These are phyloP conservation scores for Fimicolochytrium jonesii DNA, from an alignment of 192 early-diverging fungal genomes.

Conservation along the genomic window DNA sequence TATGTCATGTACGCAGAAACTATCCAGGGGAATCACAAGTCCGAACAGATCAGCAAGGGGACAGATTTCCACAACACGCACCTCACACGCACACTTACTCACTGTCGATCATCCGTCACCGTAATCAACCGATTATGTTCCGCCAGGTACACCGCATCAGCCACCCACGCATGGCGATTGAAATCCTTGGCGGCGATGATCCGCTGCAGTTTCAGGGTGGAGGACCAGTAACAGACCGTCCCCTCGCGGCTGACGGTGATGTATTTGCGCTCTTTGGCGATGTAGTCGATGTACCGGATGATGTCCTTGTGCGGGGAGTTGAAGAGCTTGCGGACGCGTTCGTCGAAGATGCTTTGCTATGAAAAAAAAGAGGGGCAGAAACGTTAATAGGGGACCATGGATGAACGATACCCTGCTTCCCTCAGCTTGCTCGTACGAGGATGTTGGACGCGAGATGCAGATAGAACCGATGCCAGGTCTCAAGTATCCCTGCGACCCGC, in stretches of 20 bases:
- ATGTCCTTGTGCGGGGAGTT: constrained; percentile 55
- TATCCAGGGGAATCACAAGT: constrained; percentile 9
- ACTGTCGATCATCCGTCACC: constrained; percentile 59
- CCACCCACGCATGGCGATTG: constrained; percentile 45
- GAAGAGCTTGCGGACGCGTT: constrained; percentile 43
- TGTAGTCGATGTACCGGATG: constrained; percentile 53
- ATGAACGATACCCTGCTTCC: too few relatives aligned
- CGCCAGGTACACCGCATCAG: constrained; percentile 49
- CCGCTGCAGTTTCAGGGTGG: constrained; percentile 51
- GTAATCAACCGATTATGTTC: constrained; percentile 51
- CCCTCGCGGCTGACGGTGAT: constrained; percentile 57
- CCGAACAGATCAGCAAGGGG: too few relatives aligned
- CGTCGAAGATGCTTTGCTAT: constrained; percentile 49
- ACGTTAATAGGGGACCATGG: too few relatives aligned
- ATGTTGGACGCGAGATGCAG: too few relatives aligned
- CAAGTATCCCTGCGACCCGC: too few relatives aligned
- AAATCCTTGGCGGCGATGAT: constrained; percentile 47
- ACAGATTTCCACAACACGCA: too few relatives aligned
- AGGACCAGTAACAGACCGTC: constrained; percentile 49
- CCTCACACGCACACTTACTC: not conserved
- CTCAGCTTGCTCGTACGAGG: too few relatives aligned
- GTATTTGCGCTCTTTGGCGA: constrained; percentile 59
- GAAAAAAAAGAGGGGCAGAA: too few relatives aligned
- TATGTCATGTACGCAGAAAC: constrained; percentile 57
- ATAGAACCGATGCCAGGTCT: too few relatives aligned